Evolutionary conservation across 768 basidiomycete species (phyloP).

Genomic region (Aureoboletus auriporus): DNA sequence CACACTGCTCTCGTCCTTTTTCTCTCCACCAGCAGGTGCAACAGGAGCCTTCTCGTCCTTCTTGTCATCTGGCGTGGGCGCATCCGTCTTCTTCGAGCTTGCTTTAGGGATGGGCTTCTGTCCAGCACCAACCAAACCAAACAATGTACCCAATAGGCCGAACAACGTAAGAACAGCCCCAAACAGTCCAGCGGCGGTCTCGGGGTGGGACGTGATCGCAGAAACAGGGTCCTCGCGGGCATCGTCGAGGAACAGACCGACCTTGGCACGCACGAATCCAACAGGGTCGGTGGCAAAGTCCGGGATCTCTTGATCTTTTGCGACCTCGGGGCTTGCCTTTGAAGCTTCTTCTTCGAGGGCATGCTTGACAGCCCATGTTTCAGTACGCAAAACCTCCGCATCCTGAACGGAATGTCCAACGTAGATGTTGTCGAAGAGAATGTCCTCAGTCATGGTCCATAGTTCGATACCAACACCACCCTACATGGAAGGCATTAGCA

Average conservation of each 20-base stretch:
- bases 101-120: constrained; percentile 72
- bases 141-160: constrained; percentile 77
- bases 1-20: constrained; percentile 61
- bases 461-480: constrained; percentile 96
- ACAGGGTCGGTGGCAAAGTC: constrained; percentile 72
- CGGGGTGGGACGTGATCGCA: constrained; percentile 86
- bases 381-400: constrained; percentile 75
- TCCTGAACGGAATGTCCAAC: constrained; percentile 86
- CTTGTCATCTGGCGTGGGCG: constrained; percentile 60
- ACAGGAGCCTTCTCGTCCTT: constrained; percentile 62
- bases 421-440: constrained; percentile 92
- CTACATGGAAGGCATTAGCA: constrained; percentile 33
- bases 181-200: constrained; percentile 76
- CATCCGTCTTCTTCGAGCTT: constrained; percentile 70
- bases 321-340: constrained; percentile 43
- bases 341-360: constrained; percentile 63
- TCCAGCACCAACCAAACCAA: constrained; percentile 72
- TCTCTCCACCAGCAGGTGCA: constrained; percentile 67
- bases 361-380: constrained; percentile 93
- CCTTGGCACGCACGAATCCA: constrained; percentile 74
- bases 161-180: constrained; percentile 76
- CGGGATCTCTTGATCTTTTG: constrained; percentile 38
- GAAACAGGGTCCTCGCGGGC: constrained; percentile 70
- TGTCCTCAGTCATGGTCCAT: constrained; percentile 99
- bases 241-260: constrained; percentile 74